Evolutionary conservation across 768 basidiomycete genomes (phyloP).

Genomic region (Phanerochaete sordida): DNA sequence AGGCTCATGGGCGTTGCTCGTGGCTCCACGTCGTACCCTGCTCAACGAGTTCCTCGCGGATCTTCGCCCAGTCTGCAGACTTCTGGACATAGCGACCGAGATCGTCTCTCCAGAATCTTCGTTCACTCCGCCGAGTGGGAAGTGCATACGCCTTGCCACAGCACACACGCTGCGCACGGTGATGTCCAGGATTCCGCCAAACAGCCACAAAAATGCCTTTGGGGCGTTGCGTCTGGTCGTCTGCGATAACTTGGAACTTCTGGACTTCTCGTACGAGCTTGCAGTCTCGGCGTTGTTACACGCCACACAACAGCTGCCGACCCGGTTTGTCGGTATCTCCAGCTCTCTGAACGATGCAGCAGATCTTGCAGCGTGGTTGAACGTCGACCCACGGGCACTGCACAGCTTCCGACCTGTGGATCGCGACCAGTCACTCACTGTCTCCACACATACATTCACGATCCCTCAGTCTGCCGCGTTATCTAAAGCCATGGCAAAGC

Average conservation of each 20-base stretch:
- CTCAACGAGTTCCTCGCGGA: slow-evolving; percentile 56
- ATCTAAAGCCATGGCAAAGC: slow-evolving; percentile 90
- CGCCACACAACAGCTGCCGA: slow-evolving; percentile 54
- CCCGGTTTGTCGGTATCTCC: slow-evolving; percentile 76
- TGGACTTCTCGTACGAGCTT: slow-evolving; percentile 81
- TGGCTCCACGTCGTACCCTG: slow-evolving; percentile 56
- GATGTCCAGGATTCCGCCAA: slow-evolving; percentile 30
- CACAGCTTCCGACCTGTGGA: slow-evolving; percentile 81
- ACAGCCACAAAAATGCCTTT: slow-evolving; percentile 21
- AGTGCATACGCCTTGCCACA: slow-evolving; percentile 54
- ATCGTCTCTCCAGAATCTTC: slow-evolving; percentile 23
- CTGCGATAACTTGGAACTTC: slow-evolving; percentile 81
- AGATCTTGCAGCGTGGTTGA: slow-evolving; percentile 82
- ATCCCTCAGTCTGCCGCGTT: slow-evolving; percentile 84
- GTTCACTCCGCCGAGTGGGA: slow-evolving; percentile 37
- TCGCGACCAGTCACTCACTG: slow-evolving; percentile 73
- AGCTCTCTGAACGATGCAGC: slow-evolving; percentile 76
- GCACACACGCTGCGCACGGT: slow-evolving; percentile 46
- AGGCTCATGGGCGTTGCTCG: slow-evolving; percentile 56
- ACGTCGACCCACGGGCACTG: slow-evolving; percentile 56
- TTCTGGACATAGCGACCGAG: slow-evolving; percentile 39
- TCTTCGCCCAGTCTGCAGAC: slow-evolving; percentile 38
- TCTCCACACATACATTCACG: slow-evolving; percentile 73
- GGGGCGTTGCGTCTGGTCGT: slow-evolving; percentile 61
- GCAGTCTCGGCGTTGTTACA: slow-evolving; percentile 69